A percentile compares a stretch with the other conserved stretches of the same genome.
phyloP scores from a whole-genome alignment of 2,329 filamentous ascomycete genomes.

The Sphaerulina vaccinii region DNA sequence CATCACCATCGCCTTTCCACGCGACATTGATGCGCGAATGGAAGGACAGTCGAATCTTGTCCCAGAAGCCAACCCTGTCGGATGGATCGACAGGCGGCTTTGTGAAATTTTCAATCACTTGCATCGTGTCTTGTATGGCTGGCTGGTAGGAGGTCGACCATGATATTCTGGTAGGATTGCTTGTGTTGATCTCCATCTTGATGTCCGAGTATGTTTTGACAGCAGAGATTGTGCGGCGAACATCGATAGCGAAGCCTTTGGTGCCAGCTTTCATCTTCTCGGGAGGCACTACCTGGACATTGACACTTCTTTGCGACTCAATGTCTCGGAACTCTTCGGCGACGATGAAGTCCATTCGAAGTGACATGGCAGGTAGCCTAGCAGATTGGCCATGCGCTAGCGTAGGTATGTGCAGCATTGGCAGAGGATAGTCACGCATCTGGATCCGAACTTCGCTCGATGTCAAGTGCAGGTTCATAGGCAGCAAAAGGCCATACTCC shows the following conservation, averaged over 20 bases:
- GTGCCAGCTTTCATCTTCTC: constrained; percentile 56
- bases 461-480: constrained; percentile 83
- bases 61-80: constrained; percentile 95
- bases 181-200: constrained; percentile 87
- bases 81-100: constrained; percentile 93
- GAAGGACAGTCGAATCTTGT: constrained; percentile 92
- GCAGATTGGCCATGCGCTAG: constrained; percentile 77
- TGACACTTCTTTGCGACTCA: constrained; percentile 75
- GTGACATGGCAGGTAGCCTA: constrained; percentile 74
- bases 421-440: constrained; percentile 88
- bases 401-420: constrained; percentile 83
- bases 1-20: constrained; percentile 94
- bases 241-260: constrained; percentile 75
- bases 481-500: constrained; percentile 83
- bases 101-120: constrained; percentile 95
- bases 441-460: constrained; percentile 88
- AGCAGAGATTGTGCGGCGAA: constrained; percentile 85
- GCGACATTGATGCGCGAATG: constrained; percentile 85
- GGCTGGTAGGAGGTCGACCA: constrained; percentile 98
- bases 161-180: constrained; percentile 85
- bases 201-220: constrained; percentile 97
- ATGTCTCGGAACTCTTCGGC: constrained; percentile 86
- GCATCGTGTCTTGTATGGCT: constrained; percentile 99
- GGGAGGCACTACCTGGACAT: constrained; percentile 80
- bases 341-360: constrained; percentile 90